A percentile compares a stretch with the other conserved stretches of the same genome.
Conservation (phyloP, 352 stramenopile species). For the Globisporangium recalcitrans region DNA sequence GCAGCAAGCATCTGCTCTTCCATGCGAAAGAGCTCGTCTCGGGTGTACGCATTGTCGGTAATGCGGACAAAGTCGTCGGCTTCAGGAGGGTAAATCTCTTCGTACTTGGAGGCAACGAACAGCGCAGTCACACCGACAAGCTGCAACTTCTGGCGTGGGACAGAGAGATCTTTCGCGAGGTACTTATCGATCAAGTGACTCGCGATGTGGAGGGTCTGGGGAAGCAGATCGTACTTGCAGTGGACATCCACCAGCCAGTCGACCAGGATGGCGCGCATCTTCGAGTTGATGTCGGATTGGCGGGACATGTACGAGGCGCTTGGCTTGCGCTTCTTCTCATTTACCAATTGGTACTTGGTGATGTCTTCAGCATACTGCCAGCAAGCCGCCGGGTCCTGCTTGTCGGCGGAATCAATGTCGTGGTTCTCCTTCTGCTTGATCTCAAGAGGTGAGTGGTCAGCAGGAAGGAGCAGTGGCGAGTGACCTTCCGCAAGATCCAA, state of each 20-base stretch:
- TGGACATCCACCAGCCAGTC: slow-evolving; percentile 98
- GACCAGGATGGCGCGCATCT: slow-evolving; percentile 99
- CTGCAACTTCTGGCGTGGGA: slow-evolving; percentile 89
- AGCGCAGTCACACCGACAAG: slow-evolving; percentile 95
- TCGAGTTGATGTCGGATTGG: slow-evolving; percentile 98
- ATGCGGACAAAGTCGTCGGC: slow-evolving; percentile 95
- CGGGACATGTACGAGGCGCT: slow-evolving; percentile 71
- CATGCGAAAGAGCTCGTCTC: slow-evolving; percentile 77
- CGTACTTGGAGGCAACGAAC: slow-evolving; percentile 96
- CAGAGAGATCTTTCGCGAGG: slow-evolving; percentile 57
- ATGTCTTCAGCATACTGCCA: slow-evolving; percentile 85
- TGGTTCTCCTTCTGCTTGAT: slow-evolving; percentile 29
- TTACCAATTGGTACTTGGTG: slow-evolving; percentile 69
- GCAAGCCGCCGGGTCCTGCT: slow-evolving; percentile 47
- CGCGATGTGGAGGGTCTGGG: slow-evolving; percentile 83
- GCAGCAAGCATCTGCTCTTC: slow-evolving; percentile 68
- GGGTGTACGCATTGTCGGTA: slow-evolving; percentile 94
- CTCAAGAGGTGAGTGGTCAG: slow-evolving; percentile 10
- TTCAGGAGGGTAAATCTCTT: slow-evolving; percentile 96
- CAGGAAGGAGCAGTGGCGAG: slow-evolving; percentile 17
- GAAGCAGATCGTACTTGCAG: slow-evolving; percentile 74
- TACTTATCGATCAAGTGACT: slow-evolving; percentile 79
- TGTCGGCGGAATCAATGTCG: slow-evolving; percentile 78
- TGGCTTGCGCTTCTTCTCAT: slow-evolving; percentile 60
- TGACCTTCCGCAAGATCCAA: slow-evolving; percentile 28